Conservation (phyloP, 345 rosid genomes). For the Barbarea vulgaris region DNA sequence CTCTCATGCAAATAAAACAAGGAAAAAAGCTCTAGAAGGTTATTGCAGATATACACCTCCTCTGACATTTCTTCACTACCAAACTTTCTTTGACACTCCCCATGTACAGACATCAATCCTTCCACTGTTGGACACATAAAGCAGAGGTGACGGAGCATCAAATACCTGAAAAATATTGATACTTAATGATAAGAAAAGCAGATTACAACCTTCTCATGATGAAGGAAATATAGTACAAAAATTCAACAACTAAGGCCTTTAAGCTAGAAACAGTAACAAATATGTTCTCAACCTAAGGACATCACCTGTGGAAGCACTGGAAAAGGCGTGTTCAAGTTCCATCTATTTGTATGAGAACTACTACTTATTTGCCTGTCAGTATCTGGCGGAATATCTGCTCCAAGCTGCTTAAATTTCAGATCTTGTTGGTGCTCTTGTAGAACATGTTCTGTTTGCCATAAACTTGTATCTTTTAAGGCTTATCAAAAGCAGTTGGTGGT, state of each 20-base stretch:
- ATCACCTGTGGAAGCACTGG: slow-evolving; percentile 71
- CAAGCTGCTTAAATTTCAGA: slow-evolving; percentile 51
- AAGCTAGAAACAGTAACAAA: slow-evolving; percentile 21
- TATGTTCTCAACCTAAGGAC: slow-evolving; percentile 5
- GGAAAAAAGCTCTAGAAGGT: slow-evolving; percentile 3
- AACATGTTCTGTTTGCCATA: slow-evolving; percentile 53
- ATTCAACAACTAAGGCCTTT: background rate
- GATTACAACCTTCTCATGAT: background rate
- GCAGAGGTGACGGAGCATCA: slow-evolving; percentile 71
- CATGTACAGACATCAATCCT: slow-evolving; percentile 58
- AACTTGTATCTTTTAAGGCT: slow-evolving; percentile 51
- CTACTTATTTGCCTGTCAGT: slow-evolving; percentile 52
- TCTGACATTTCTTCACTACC: slow-evolving; percentile 68
- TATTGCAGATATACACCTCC: slow-evolving; percentile 60
- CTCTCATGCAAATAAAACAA: background rate
- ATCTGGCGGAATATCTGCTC: slow-evolving; percentile 44
- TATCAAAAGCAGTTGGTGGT: no score
- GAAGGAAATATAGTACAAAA: background rate
- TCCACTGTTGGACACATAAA: slow-evolving; percentile 49
- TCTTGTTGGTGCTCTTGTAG: slow-evolving; percentile 54
- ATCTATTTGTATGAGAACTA: slow-evolving; percentile 53
- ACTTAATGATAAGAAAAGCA: slow-evolving; percentile 20
- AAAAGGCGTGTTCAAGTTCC: slow-evolving; percentile 77
- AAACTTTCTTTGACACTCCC: slow-evolving; percentile 61
- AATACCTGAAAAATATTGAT: slow-evolving; percentile 56